A percentile compares a stretch with the other conserved stretches of the same genome.
phyloP scores from a whole-genome alignment of 169 alveolate species.

The Plasmodium billcollinsi region DNA sequence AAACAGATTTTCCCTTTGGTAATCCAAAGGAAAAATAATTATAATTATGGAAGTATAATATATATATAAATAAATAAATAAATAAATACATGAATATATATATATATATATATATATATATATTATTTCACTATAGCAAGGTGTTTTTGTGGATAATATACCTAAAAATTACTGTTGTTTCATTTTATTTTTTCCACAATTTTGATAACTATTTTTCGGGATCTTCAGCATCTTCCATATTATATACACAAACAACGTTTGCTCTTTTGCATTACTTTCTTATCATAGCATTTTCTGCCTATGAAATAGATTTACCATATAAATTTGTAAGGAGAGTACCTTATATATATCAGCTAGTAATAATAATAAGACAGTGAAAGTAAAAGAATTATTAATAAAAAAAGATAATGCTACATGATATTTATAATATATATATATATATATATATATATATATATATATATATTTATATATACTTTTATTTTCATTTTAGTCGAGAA shows the following conservation, averaged over 20 bases:
- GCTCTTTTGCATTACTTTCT: conserved; percentile 54
- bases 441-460: background rate
- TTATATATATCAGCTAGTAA: conserved; percentile 57
- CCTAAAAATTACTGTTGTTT: conserved; percentile 55
- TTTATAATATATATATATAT: background rate
- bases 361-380: background rate
- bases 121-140: conserved; percentile 25
- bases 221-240: conserved; percentile 48
- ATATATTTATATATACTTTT: background rate
- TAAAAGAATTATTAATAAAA: background rate
- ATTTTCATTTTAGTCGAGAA: conserved; percentile 55
- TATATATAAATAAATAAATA: background rate
- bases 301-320: conserved; percentile 71
- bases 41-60: background rate
- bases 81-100: background rate
- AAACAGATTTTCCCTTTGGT: conserved; percentile 72
- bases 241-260: conserved; percentile 68
- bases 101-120: background rate
- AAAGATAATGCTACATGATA: background rate
- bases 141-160: conserved; percentile 75
- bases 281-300: conserved; percentile 69
- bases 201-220: conserved; percentile 74
- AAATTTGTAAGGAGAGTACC: conserved; percentile 41
- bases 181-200: conserved; percentile 58
- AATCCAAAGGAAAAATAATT: conserved; percentile 9